phyloP scores from a whole-genome alignment of 2,329 filamentous ascomycete species.

The Polytolypa hystricis region DNA sequence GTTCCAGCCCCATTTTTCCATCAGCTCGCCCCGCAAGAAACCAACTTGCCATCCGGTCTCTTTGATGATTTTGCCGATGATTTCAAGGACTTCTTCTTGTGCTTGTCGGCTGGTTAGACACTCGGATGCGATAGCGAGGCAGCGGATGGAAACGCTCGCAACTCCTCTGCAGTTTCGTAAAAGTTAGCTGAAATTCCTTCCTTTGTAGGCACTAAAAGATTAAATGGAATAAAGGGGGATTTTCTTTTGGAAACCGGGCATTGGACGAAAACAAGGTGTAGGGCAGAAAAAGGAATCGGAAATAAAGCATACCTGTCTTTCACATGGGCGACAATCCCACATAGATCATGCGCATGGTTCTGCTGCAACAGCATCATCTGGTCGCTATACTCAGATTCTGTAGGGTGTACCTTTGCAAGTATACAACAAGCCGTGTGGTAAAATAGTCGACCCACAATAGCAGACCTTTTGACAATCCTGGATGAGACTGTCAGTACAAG shows the following conservation, averaged over 20 bases:
- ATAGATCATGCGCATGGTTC: slow-evolving; percentile 72
- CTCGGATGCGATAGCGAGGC: slow-evolving; percentile 65
- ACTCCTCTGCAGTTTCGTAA: slow-evolving; percentile 47
- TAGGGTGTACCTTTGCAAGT: slow-evolving; percentile 68
- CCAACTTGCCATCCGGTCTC: slow-evolving; percentile 71
- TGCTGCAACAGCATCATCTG: slow-evolving; percentile 62
- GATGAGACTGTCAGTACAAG: no score
- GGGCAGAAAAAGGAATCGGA: not conserved
- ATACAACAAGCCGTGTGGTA: slow-evolving; percentile 81
- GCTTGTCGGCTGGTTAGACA: slow-evolving; percentile 58
- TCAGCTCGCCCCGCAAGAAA: slow-evolving; percentile 61
- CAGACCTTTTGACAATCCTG: slow-evolving; percentile 71
- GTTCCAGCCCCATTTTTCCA: slow-evolving; percentile 67
- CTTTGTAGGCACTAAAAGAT: no score
- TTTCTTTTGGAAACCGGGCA: no score
- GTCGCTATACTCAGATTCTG: slow-evolving; percentile 45
- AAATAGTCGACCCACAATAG: slow-evolving; percentile 71
- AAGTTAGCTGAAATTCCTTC: no score
- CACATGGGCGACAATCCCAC: slow-evolving; percentile 77
- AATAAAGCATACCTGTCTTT: slow-evolving; percentile 52
- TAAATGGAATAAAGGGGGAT: slow-evolving; percentile 7
- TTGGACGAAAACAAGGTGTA: no score
- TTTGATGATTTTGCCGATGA: slow-evolving; percentile 63
- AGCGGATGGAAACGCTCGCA: slow-evolving; percentile 66
- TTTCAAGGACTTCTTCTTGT: slow-evolving; percentile 68